These are phyloP conservation scores for Mycosphaerella sp. DNA, from an alignment of 2,329 filamentous ascomycete genomes.

Conservation along the genomic window DNA sequence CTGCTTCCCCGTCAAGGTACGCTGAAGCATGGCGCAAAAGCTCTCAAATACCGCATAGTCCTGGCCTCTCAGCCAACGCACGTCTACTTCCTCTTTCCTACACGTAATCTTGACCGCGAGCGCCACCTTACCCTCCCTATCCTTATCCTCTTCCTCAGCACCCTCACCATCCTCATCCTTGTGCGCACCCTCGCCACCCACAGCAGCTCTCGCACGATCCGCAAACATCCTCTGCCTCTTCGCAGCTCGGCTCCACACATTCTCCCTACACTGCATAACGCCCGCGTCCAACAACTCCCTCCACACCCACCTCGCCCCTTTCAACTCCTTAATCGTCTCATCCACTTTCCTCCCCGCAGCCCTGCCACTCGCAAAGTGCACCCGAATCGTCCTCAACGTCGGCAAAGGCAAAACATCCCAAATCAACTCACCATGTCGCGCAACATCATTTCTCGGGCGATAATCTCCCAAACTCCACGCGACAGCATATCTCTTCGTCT, in stretches of 20 bases:
- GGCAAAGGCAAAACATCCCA: conserved; percentile 39
- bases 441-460: conserved; percentile 52
- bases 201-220: conserved; percentile 26
- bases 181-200: conserved; percentile 20
- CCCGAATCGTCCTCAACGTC: conserved; percentile 45
- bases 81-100: conserved; percentile 36
- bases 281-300: conserved; percentile 49
- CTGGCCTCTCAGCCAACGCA: conserved; percentile 69
- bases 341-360: conserved; percentile 38
- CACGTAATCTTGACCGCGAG: conserved; percentile 40
- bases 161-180: conserved; percentile 19
- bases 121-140: conserved; percentile 33
- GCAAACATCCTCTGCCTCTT: conserved; percentile 48
- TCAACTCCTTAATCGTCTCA: conserved; percentile 49
- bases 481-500: conserved; percentile 79
- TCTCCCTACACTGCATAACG: conserved; percentile 57
- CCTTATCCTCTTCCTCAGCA: conserved; percentile 22
- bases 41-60: conserved; percentile 76
- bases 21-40: conserved; percentile 72
- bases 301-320: conserved; percentile 60
- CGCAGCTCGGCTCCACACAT: conserved; percentile 74
- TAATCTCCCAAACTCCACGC: conserved; percentile 75
- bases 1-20: conserved; percentile 17
- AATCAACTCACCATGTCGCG: conserved; percentile 29
- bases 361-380: conserved; percentile 27